Evolutionary conservation across 2,329 filamentous ascomycete species (phyloP).

Genomic region (Paracoccidioides lutzii): DNA sequence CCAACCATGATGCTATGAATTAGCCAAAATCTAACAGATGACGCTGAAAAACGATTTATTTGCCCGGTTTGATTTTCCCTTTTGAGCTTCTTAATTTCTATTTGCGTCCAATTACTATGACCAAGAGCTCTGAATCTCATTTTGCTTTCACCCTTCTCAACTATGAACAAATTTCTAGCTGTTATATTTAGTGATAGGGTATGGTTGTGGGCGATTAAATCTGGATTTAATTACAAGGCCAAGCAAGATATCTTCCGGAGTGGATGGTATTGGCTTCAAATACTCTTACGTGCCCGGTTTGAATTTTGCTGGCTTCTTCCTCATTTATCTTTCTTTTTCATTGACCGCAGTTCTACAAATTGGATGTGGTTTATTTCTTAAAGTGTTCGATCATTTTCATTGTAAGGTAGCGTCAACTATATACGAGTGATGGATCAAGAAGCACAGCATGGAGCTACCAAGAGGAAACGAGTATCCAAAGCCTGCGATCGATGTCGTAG

Average conservation of each 20-base stretch:
- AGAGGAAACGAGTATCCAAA: constrained; percentile 33
- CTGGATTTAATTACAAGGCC: not conserved
- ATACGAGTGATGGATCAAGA: not conserved
- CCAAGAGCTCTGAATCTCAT: not conserved
- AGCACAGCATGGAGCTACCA: not conserved
- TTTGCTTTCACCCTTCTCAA: not conserved
- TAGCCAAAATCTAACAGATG: not conserved
- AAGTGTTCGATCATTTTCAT: not conserved
- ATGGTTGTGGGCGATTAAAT: not conserved
- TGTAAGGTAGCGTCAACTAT: not conserved
- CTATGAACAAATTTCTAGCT: not conserved
- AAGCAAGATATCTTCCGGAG: not conserved
- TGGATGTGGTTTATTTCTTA: not conserved
- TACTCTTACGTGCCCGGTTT: not conserved
- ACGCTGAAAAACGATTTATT: not conserved
- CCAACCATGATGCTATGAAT: not conserved
- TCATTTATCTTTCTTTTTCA: too few relatives aligned
- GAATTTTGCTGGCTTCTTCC: not conserved
- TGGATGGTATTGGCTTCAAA: not conserved
- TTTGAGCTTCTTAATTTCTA: not conserved
- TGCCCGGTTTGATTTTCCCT: not conserved
- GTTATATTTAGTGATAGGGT: not conserved
- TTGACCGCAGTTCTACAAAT: not conserved
- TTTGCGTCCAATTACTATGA: not conserved
- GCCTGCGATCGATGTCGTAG: constrained; percentile 35